Conservation (phyloP, 192 early-diverging fungal species). For the Entomortierella lignicola region DNA sequence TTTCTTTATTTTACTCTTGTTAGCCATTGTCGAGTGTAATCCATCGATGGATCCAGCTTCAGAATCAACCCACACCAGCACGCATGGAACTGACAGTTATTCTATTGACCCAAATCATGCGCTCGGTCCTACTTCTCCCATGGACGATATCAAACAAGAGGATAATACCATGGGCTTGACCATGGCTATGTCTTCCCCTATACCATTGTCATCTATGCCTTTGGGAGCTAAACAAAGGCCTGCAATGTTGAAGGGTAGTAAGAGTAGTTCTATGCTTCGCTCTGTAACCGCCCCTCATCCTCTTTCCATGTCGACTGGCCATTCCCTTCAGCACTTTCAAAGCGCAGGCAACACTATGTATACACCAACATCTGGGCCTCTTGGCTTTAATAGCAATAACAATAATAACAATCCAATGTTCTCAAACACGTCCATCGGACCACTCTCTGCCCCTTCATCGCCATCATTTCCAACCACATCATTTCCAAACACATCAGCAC, state of each 20-base stretch:
- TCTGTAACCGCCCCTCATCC: slow-evolving; percentile 37
- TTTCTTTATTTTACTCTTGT: not conserved
- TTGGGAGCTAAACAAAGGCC: slow-evolving; percentile 29
- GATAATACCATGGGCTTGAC: slow-evolving; percentile 17
- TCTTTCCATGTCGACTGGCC: slow-evolving; percentile 25
- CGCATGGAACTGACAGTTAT: slow-evolving; percentile 14
- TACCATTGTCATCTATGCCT: not conserved
- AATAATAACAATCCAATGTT: slow-evolving; percentile 18
- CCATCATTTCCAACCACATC: slow-evolving; percentile 27
- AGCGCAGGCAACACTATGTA: slow-evolving; percentile 30
- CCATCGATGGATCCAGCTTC: slow-evolving; percentile 20
- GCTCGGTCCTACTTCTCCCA: slow-evolving; percentile 11
- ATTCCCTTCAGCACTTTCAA: slow-evolving; percentile 46
- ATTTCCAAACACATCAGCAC: slow-evolving; percentile 14
- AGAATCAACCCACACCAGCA: slow-evolving; percentile 13
- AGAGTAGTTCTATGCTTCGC: slow-evolving; percentile 44
- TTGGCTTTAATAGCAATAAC: slow-evolving; percentile 13
- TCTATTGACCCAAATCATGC: slow-evolving; percentile 5
- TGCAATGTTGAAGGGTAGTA: slow-evolving; percentile 30
- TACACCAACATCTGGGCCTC: slow-evolving; percentile 4
- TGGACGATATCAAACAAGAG: slow-evolving; percentile 41
- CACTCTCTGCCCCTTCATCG: slow-evolving; percentile 40
- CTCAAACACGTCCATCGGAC: slow-evolving; percentile 24
- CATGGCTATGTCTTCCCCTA: slow-evolving; percentile 16
- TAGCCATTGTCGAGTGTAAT: slow-evolving; percentile 29